Evolutionary conservation across 768 basidiomycete species (phyloP).

Genomic region (Suillus placidus): DNA sequence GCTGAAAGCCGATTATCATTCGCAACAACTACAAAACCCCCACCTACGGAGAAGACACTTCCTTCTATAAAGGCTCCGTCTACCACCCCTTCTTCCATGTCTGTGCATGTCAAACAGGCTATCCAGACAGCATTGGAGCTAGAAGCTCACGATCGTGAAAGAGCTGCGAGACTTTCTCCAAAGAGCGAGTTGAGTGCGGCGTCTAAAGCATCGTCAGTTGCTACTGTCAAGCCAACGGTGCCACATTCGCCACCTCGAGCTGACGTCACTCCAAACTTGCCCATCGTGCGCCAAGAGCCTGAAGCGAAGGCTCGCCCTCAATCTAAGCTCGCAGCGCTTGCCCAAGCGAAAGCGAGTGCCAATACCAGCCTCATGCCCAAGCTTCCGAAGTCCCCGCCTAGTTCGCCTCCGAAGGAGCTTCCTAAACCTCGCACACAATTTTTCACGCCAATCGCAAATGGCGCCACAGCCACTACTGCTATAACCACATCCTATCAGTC

Average conservation of each 20-base stretch:
- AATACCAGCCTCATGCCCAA: constrained; percentile 22
- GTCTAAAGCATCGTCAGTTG: constrained; percentile 27
- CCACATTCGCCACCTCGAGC: constrained; percentile 28
- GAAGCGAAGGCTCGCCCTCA: constrained; percentile 41
- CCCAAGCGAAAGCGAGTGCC: constrained; percentile 53
- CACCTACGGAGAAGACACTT: constrained; percentile 25
- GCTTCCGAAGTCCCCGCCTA: constrained; percentile 25
- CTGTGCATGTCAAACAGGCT: constrained; percentile 64
- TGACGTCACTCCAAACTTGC: constrained; percentile 17
- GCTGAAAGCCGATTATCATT: constrained; percentile 50
- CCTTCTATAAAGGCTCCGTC: constrained; percentile 28
- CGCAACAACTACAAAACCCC: constrained; percentile 23
- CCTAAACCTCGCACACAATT: constrained; percentile 65
- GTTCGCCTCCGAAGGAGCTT: constrained; percentile 37
- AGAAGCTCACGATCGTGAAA: constrained; percentile 52
- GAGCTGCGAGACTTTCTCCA: neutral
- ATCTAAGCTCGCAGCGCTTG: constrained; percentile 78
- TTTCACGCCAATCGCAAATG: constrained; percentile 79
- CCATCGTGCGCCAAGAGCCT: constrained; percentile 19
- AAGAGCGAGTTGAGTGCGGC: constrained; percentile 19
- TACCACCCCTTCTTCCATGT: constrained; percentile 50
- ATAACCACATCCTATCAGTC: constrained; percentile 83
- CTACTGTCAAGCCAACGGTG: constrained; percentile 20
- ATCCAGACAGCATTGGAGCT: constrained; percentile 67
- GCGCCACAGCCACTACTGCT: constrained; percentile 78